Conservation (phyloP, 306 rosid genomes). For the Nissolia schottii region DNA sequence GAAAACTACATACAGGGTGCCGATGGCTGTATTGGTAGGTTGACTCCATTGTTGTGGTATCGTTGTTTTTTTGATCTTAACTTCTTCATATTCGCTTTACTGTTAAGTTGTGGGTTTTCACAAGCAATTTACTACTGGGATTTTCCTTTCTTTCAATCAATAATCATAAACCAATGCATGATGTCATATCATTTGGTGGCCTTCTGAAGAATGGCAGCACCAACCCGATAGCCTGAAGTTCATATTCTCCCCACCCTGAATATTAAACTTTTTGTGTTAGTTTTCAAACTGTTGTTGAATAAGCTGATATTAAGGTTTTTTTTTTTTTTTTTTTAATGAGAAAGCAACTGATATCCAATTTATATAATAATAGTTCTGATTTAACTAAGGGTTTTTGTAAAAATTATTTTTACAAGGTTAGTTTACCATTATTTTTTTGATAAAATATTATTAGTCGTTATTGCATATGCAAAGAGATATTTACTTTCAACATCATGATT, state of each 20-base stretch:
- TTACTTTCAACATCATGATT: background rate
- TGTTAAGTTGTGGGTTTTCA: background rate
- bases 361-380: background rate
- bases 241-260: background rate
- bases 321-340: too few species aligned
- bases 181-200: background rate
- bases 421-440: too few species aligned
- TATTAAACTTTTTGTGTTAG: background rate
- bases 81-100: background rate
- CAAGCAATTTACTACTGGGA: background rate
- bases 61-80: background rate
- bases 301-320: background rate
- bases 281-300: background rate
- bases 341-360: background rate
- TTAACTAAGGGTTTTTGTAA: background rate
- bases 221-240: background rate
- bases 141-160: background rate
- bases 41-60: constrained; percentile 19
- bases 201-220: background rate
- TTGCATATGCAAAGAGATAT: background rate
- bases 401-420: constrained; percentile 1
- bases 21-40: constrained; percentile 90
- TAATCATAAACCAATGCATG: background rate
- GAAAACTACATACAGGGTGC: constrained; percentile 82
- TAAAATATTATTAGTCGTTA: constrained; percentile 4